Conservation (phyloP, 1,139 yeast genomes). For the Wickerhamomyces sp. region DNA sequence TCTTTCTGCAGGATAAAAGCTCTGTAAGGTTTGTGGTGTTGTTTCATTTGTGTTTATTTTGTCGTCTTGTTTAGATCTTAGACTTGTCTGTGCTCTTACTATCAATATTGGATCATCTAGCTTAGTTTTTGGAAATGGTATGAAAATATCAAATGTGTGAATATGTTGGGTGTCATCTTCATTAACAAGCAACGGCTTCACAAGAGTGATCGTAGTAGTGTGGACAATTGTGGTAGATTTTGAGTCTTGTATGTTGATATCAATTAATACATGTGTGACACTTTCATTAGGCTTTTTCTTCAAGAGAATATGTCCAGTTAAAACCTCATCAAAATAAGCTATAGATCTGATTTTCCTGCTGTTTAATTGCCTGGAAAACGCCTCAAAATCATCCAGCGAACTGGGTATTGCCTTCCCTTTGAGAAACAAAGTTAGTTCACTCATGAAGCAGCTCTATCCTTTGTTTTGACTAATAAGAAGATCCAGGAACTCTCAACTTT, state of each 20-base stretch:
- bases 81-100: slow-evolving; percentile 7
- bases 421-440: not conserved
- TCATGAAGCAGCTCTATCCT: no score
- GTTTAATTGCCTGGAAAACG: not conserved
- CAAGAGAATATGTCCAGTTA: slow-evolving; percentile 34
- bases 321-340: slow-evolving; percentile 37
- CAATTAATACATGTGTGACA: slow-evolving; percentile 2
- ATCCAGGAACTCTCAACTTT: no score
- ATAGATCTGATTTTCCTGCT: slow-evolving; percentile 11
- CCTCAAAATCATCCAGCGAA: not conserved
- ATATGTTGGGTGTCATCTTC: slow-evolving; percentile 1
- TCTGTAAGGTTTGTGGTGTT: not conserved
- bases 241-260: slow-evolving; percentile 3
- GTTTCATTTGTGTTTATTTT: not conserved
- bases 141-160: slow-evolving; percentile 12
- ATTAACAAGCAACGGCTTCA: not conserved
- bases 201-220: not conserved
- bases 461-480: no score
- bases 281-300: slow-evolving; percentile 14
- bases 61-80: not conserved
- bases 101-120: slow-evolving; percentile 16
- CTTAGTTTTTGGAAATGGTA: slow-evolving; percentile 20
- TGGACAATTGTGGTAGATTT: not conserved
- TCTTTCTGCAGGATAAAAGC: slow-evolving; percentile 18
- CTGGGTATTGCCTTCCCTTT: not conserved